These are phyloP conservation scores for Boletus eberwhitei DNA, from an alignment of 768 basidiomycete species.

Conservation along the genomic window DNA sequence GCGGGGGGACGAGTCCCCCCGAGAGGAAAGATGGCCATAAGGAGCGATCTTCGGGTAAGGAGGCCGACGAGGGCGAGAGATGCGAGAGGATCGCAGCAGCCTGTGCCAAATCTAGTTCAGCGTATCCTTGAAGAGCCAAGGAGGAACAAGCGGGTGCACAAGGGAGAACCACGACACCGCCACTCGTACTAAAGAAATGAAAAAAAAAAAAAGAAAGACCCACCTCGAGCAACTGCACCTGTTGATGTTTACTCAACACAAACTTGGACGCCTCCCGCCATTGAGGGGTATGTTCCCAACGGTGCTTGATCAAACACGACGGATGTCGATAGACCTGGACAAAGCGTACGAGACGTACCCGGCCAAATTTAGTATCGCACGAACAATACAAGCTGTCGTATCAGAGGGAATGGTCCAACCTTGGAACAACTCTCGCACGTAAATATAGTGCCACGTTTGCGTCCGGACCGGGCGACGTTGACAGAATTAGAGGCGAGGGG, in stretches of 20 bases:
- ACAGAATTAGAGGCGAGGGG: slow-evolving; percentile 5
- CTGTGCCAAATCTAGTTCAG: slow-evolving; percentile 34
- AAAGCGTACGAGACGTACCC: neutral
- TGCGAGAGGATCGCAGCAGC: slow-evolving; percentile 95
- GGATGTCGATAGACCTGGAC: slow-evolving; percentile 83
- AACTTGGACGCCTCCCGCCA: slow-evolving; percentile 93
- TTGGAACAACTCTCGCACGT: slow-evolving; percentile 94
- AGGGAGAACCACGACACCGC: neutral
- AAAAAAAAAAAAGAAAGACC: neutral
- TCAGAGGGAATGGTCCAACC: slow-evolving; percentile 40
- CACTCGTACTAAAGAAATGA: neutral
- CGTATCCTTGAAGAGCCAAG: neutral
- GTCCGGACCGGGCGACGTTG: slow-evolving; percentile 40
- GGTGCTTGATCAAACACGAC: slow-evolving; percentile 93
- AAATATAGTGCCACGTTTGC: slow-evolving; percentile 83
- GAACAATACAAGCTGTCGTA: neutral
- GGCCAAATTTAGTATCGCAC: slow-evolving; percentile 3
- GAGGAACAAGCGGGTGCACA: too few species aligned
- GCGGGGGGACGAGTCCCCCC: slow-evolving; percentile 62
- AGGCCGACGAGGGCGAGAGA: slow-evolving; percentile 63
- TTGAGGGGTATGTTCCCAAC: slow-evolving; percentile 96
- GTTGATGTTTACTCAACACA: slow-evolving; percentile 92
- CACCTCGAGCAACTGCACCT: slow-evolving; percentile 94
- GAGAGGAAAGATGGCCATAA: slow-evolving; percentile 87
- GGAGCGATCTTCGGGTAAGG: slow-evolving; percentile 90